phyloP scores from a whole-genome alignment of 257 asterid genomes.

The Solanum commersonii region DNA sequence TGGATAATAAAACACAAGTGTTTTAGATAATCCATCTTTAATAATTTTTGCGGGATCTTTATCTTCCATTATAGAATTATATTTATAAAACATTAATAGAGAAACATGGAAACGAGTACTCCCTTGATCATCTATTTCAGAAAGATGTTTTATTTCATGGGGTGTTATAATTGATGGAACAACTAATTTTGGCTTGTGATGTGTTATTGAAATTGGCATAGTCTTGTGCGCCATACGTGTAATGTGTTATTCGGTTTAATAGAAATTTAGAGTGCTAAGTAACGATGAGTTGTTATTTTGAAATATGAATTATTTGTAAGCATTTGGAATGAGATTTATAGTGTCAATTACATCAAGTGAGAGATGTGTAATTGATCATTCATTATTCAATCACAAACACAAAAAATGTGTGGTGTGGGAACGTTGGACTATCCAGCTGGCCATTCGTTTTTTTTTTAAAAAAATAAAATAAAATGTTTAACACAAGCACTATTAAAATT shows the following conservation, averaged over 20 bases:
- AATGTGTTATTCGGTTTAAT: neutral
- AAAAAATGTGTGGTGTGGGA: neutral
- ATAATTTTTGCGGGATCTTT: neutral
- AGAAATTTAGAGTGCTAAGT: no score
- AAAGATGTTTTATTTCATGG: neutral
- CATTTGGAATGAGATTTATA: neutral
- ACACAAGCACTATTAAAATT: no score
- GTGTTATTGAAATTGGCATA: neutral
- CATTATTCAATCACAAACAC: neutral
- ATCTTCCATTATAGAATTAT: neutral
- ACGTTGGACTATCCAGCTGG: neutral
- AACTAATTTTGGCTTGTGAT: neutral
- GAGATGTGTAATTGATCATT: neutral
- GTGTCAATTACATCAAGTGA: neutral
- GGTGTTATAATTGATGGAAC: neutral
- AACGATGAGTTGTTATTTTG: no score
- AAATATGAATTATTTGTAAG: neutral
- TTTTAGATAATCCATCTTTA: constrained; percentile 8
- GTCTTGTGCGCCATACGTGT: neutral
- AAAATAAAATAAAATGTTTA: no score
- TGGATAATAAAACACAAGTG: constrained; percentile 9
- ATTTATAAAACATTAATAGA: neutral
- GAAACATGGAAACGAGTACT: neutral
- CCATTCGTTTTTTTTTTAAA: no score
- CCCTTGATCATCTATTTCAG: neutral